Conservation (phyloP, 2,329 filamentous ascomycete species). For the Aspergillus texensis region DNA sequence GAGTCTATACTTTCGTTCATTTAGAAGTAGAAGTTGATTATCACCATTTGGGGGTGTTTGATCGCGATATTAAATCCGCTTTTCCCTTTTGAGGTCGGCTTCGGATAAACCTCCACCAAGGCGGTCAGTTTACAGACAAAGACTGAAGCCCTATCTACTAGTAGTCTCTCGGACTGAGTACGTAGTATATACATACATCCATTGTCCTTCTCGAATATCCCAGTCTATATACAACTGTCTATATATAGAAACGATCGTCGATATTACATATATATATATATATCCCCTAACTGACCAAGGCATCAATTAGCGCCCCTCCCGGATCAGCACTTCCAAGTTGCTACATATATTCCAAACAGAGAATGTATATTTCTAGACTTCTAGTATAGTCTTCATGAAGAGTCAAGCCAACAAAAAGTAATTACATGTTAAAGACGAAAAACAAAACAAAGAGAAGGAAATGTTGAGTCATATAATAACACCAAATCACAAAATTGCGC, state of each 20-base stretch:
- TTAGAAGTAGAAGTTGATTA: neutral
- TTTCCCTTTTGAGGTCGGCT: slow-evolving; percentile 7
- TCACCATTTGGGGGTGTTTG: neutral
- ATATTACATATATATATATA: no score
- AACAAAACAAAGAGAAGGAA: neutral
- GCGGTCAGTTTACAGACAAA: slow-evolving; percentile 5
- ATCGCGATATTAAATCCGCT: slow-evolving; percentile 1
- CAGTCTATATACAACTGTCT: no score
- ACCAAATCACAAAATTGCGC: neutral
- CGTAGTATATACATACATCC: no score
- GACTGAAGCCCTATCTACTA: neutral
- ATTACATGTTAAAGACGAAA: neutral
- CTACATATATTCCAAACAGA: neutral
- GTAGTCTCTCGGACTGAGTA: no score
- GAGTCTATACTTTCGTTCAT: slow-evolving; percentile 5
- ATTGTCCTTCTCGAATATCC: no score
- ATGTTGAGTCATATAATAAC: neutral
- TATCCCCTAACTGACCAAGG: no score
- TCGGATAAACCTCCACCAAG: slow-evolving; percentile 13
- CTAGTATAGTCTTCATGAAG: neutral
- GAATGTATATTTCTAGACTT: neutral
- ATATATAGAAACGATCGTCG: no score
- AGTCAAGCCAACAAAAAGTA: neutral
- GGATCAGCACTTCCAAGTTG: neutral
- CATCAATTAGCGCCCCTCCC: no score